Conservation (phyloP, 257 asterid genomes). For the Rubia yunnanensis region DNA sequence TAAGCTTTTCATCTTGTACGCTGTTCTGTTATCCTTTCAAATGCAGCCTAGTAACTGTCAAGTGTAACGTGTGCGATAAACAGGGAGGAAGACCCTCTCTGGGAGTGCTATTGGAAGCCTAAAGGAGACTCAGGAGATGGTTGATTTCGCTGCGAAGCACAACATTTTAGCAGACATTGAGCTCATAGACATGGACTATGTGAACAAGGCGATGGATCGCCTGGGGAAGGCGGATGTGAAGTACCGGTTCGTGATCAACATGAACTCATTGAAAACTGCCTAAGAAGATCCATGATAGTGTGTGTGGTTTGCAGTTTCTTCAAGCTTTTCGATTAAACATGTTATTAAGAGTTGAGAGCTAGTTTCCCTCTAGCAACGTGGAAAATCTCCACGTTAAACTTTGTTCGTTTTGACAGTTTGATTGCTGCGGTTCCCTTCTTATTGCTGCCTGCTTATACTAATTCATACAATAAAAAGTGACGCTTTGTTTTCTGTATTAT, state of each 20-base stretch:
- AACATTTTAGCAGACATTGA: not conserved
- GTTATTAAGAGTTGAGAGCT: too few relatives aligned
- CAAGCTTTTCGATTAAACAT: too few relatives aligned
- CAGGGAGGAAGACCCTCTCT: constrained; percentile 18
- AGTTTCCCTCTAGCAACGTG: too few relatives aligned
- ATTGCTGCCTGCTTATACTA: too few relatives aligned
- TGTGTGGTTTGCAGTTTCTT: not conserved
- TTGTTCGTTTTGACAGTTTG: too few relatives aligned
- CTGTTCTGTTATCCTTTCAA: not conserved
- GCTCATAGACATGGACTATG: constrained; percentile 1
- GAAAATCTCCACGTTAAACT: too few relatives aligned
- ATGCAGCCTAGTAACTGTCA: too few relatives aligned
- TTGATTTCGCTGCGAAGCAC: constrained; percentile 12
- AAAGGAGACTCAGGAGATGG: constrained; percentile 23
- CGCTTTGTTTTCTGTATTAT: too few relatives aligned
- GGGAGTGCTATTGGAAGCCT: constrained; percentile 24
- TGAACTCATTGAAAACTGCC: constrained; percentile 7
- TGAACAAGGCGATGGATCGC: constrained; percentile 13
- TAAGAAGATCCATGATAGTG: too few relatives aligned
- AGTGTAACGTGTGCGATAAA: too few relatives aligned
- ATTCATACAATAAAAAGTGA: too few relatives aligned
- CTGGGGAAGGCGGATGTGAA: not conserved
- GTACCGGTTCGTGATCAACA: constrained; percentile 24
- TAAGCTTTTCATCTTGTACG: not conserved
- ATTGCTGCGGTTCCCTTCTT: too few relatives aligned